phyloP scores from a whole-genome alignment of 2,329 filamentous ascomycete genomes.

The Zalaria obscura region DNA sequence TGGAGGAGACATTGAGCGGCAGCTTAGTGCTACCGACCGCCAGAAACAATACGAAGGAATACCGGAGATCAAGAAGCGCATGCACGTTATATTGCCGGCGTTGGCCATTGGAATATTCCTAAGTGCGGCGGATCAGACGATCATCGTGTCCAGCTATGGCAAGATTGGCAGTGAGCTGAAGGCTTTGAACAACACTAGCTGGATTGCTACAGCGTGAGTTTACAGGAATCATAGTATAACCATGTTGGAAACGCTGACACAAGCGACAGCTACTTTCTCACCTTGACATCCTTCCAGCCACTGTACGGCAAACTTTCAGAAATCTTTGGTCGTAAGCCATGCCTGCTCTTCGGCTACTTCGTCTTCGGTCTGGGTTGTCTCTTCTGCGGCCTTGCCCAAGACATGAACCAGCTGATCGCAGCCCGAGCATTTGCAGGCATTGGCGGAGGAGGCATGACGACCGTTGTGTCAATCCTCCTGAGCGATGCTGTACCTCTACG shows the following conservation, averaged over 20 bases:
- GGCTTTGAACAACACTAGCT: conserved; percentile 59
- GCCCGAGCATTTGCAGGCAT: conserved; percentile 50
- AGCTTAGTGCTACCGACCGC: conserved; percentile 15
- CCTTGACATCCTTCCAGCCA: conserved; percentile 61
- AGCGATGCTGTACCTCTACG: conserved; percentile 57
- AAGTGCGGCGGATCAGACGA: conserved; percentile 60
- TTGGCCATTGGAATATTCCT: conserved; percentile 55
- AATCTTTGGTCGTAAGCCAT: conserved; percentile 55
- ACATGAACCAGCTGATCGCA: conserved; percentile 51
- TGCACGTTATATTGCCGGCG: conserved; percentile 41
- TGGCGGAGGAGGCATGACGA: conserved; percentile 59
- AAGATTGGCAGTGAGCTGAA: conserved; percentile 63
- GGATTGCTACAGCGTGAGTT: conserved; percentile 49
- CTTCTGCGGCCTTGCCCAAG: conserved; percentile 46
- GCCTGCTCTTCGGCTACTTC: conserved; percentile 48
- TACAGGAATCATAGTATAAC: too few relatives aligned
- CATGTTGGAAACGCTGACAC: conserved; percentile 15
- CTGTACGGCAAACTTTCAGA: conserved; percentile 58
- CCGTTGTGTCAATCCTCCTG: conserved; percentile 54
- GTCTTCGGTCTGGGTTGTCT: conserved; percentile 53
- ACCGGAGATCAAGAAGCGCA: conserved; percentile 31
- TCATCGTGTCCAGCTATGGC: conserved; percentile 65
- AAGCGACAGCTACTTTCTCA: conserved; percentile 46
- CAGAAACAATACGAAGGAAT: conserved; percentile 27
- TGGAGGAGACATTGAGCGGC: conserved; percentile 19